Conservation (phyloP, 2,329 filamentous ascomycete genomes). For the Sodiomyces alkalinus region DNA sequence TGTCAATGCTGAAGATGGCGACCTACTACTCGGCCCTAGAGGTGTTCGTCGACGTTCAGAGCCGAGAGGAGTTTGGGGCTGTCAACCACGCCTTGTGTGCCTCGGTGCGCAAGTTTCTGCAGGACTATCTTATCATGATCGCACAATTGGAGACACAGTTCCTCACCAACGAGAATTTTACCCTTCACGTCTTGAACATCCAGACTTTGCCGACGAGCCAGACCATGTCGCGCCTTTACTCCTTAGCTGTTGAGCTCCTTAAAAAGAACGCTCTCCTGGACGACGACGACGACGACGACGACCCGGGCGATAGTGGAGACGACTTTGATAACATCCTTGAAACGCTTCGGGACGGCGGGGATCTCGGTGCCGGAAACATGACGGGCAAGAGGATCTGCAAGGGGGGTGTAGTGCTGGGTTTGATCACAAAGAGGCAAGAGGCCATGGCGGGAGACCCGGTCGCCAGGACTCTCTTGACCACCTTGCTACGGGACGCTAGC, state of each 20-base stretch:
- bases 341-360: constrained; percentile 72
- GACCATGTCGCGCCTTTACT: constrained; percentile 83
- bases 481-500: constrained; percentile 73
- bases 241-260: constrained; percentile 71
- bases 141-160: constrained; percentile 90
- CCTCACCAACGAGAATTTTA: constrained; percentile 77
- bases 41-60: constrained; percentile 87
- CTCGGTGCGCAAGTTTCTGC: constrained; percentile 78
- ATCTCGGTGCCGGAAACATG: constrained; percentile 63
- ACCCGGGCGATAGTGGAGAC: constrained; percentile 58
- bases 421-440: constrained; percentile 72
- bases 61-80: constrained; percentile 78
- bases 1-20: constrained; percentile 84
- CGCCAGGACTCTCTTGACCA: constrained; percentile 66
- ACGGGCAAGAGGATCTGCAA: constrained; percentile 87
- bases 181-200: constrained; percentile 81
- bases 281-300: constrained; percentile 57
- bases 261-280: constrained; percentile 80
- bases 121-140: constrained; percentile 86
- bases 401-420: constrained; percentile 82
- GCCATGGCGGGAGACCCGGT: constrained; percentile 89
- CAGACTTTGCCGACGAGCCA: constrained; percentile 83
- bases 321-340: constrained; percentile 90
- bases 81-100: constrained; percentile 95
- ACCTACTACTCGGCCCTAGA: constrained; percentile 86